Base-by-base conservation (phyloP, 805 yeast genomes). In the Sugiyamaella mastotermitis region DNA sequence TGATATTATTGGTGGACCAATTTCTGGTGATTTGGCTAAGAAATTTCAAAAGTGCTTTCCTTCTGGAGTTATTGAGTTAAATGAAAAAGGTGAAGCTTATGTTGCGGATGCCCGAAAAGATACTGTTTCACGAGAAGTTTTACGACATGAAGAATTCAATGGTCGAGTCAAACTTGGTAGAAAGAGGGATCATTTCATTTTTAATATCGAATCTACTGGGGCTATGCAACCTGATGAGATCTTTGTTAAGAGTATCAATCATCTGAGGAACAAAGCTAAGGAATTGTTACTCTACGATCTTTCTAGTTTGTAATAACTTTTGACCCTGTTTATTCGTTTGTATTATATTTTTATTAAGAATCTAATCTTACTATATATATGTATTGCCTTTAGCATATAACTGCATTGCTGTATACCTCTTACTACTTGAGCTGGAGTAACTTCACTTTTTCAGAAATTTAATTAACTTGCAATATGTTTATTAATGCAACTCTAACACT, bases 221-320 rank as follows among this genome's bases (percentile, higher is more conserved):
- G 95, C 97, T 29, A 88, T 92, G 95, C 69, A 86, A 11, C 96
- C 98, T 16, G 95, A 85, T 53, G 97, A 90, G 65, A 86, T 92
- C 38, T 92, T 92, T 64, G 78, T 86, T 66, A 92, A 90, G 61
- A 78, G 90, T 44, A 83, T 92, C 35, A 74, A 90, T 59, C 79
- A 87, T 38, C 71, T 92, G 59, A 83, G 78, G 62, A 80, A 81
- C 57, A 92, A 92, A 66, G 64, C 64, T 5, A 31, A 41, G 29
- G 51, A 52, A 25, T 40, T 49, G 21, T 41, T 49, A 17, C 25
- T 41, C 13, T 48, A 48, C 33, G 49, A 48, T 20, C 40, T 48
- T 24, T 17, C 40, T n/a, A n/a, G 15, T 18, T 15, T 13, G 33
- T 29, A 31, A 8, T 13, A 9, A 14, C n/a, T 13, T 16, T 31